Evolutionary conservation across 805 yeast genomes (phyloP), one percentile per base, ranked within the genome.

Genomic region (Barnettozyma pratensis): DNA sequence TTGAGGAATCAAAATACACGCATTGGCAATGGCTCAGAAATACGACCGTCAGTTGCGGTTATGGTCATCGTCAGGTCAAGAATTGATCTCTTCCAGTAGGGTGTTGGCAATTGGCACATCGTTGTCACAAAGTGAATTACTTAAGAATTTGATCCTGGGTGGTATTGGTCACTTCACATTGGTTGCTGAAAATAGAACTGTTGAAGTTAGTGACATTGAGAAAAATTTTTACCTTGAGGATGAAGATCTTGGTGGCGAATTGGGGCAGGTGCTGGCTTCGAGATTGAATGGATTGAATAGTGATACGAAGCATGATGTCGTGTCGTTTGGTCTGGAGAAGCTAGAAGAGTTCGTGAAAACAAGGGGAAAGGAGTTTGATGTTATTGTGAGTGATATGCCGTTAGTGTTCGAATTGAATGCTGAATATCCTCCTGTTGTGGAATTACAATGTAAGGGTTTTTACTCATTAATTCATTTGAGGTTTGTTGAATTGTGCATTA

Each of bases 31-130:
- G 46, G 32, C 50, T 7, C 45, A 72, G 43, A 81, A 81, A 52
- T 90, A 87, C 61, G 97, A 91, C 64, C 75, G 99, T 37, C 98
- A 92, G 62, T 68, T 92, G 50, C 76, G 97, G 36, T 68, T 92
- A 12, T 92, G 98, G 98, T 90, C 87, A 1, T 59, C 75, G 0
- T 64, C 74, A 9, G 99, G 97, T 4, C 99, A 92, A 35, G 47
- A 47, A 8, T 31, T 47, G 19, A 36, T 47, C 34, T 30, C 42
- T 2, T 39, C 45, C 1, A 36, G 44, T 12, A 37, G 36, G 5
- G 39, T 47, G 12, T 29, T 47, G 11, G 47, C 40, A 3, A 7
- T 44, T 25, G 50, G 50, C 8, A 44, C 44, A 3, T 42, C 43
- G 10, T 34, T 47, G 31, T 14, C 50, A 4, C 50, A 47, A n/a